Evolutionary conservation across 192 early-diverging fungal species (phyloP).

Genomic region (Coemansia sp.): DNA sequence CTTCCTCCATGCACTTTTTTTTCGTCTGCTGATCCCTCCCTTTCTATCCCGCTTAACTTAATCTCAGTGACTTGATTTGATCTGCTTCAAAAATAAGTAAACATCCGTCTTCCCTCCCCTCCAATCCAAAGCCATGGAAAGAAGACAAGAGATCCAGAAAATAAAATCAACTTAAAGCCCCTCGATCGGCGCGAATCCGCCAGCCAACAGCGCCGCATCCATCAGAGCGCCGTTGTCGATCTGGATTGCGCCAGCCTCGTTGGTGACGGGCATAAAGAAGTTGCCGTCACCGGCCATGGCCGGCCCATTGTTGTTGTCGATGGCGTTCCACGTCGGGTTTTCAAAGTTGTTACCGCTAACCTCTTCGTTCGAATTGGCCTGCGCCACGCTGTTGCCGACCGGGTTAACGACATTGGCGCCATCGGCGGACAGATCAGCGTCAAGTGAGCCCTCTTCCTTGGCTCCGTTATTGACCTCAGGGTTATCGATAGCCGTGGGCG

Average conservation of each 20-base stretch:
- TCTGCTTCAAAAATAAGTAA: neutral
- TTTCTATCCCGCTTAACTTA: neutral
- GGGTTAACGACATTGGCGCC: constrained; percentile 36
- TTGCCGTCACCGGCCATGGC: constrained; percentile 33
- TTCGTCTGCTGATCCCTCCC: neutral
- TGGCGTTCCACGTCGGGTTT: constrained; percentile 35
- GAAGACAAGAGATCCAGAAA: too few relatives aligned
- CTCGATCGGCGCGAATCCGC: neutral
- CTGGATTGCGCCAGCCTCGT: constrained; percentile 45
- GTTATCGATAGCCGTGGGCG: constrained; percentile 22
- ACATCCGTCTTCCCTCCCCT: too few relatives aligned
- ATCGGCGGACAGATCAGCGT: constrained; percentile 23
- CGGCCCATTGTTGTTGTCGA: constrained; percentile 28
- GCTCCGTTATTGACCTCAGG: constrained; percentile 34
- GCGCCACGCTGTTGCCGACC: constrained; percentile 34
- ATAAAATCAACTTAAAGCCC: neutral
- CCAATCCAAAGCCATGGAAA: too few relatives aligned
- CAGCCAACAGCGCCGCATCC: constrained; percentile 23
- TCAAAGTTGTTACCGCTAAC: constrained; percentile 32
- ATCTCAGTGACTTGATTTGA: neutral
- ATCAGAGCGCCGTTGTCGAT: constrained; percentile 48
- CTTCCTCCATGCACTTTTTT: too few relatives aligned
- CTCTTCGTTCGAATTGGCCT: constrained; percentile 40
- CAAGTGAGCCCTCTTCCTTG: constrained; percentile 26
- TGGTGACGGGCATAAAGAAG: constrained; percentile 32